phyloP scores from a whole-genome alignment of 2,329 filamentous ascomycete species.

The Mollisiaceae sp. region DNA sequence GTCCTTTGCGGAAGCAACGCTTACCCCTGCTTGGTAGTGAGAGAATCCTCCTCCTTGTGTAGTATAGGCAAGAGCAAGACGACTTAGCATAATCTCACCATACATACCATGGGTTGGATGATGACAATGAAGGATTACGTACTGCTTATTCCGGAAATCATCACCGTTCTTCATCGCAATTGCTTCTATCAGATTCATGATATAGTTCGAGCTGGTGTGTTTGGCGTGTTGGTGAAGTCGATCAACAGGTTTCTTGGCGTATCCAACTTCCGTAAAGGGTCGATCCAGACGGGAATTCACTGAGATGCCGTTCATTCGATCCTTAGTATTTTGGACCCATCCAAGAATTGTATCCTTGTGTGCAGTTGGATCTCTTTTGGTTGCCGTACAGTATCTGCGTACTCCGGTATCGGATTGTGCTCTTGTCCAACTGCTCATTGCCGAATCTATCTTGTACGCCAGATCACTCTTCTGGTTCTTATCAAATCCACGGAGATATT shows the following conservation, averaged over 20 bases:
- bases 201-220: neutral
- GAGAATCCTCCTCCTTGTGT: constrained; percentile 6
- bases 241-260: constrained; percentile 1
- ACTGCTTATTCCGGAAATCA: neutral
- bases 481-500: neutral
- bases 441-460: neutral
- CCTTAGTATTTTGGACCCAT: neutral
- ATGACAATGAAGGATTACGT: neutral
- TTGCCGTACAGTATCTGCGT: neutral
- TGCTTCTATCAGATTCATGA: neutral
- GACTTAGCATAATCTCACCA: neutral
- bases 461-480: neutral
- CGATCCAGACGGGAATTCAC: neutral
- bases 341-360: neutral
- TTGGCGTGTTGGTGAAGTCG: neutral
- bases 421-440: neutral
- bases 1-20: neutral
- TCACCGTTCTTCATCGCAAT: neutral
- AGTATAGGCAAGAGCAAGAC: neutral
- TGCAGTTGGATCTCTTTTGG: neutral
- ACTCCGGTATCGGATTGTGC: neutral
- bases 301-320: neutral
- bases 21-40: neutral
- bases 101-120: neutral
- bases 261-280: neutral